These are phyloP conservation scores for Acacia concinna DNA, from an alignment of 331 rosid genomes.

Conservation along the genomic window DNA sequence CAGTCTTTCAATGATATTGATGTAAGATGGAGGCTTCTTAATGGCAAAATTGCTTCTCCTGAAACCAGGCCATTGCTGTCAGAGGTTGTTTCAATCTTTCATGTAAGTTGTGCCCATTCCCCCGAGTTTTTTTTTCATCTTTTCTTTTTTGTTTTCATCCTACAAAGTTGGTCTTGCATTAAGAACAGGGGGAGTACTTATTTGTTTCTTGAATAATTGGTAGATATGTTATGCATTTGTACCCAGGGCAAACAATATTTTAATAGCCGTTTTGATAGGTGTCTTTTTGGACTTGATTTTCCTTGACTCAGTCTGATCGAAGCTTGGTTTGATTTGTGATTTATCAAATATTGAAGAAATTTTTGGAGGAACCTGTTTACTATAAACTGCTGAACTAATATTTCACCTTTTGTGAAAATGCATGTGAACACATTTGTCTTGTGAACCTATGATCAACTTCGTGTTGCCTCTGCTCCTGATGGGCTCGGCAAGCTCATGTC, in stretches of 20 bases:
- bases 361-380: not conserved
- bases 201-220: slow-evolving; percentile 16
- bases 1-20: slow-evolving; percentile 51
- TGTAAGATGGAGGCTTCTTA: slow-evolving; percentile 81
- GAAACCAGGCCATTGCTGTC: slow-evolving; percentile 81
- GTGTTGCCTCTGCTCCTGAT: not conserved
- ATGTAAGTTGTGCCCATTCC: slow-evolving; percentile 54
- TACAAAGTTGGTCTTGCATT: too few relatives aligned
- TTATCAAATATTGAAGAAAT: not conserved
- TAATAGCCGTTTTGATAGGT: not conserved
- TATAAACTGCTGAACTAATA: not conserved
- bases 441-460: slow-evolving; percentile 1
- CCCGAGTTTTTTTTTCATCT: slow-evolving; percentile 13
- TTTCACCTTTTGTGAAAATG: not conserved
- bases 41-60: slow-evolving; percentile 78
- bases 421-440: not conserved
- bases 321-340: not conserved
- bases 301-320: not conserved
- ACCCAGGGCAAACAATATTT: slow-evolving; percentile 1
- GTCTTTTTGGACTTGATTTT: not conserved
- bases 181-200: not conserved
- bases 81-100: slow-evolving; percentile 88
- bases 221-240: slow-evolving; percentile 12
- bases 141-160: not conserved
- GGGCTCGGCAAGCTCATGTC: not conserved